Evolutionary conservation across 257 asterid genomes (phyloP), one percentile per base, ranked within the genome.

Genomic region (Solanum chaucha): DNA sequence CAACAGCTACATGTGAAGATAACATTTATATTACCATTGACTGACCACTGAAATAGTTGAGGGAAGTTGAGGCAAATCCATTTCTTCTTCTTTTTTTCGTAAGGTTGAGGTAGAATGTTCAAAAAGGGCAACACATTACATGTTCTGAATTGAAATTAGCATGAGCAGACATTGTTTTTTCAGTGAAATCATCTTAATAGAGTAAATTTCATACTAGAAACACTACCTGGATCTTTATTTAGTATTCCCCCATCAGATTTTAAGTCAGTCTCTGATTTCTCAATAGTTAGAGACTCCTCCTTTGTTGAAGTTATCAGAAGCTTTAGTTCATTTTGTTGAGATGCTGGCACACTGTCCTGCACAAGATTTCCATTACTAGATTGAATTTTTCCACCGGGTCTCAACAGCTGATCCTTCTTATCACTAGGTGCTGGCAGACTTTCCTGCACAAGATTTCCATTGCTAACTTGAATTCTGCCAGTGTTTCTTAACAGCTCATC

Each of bases 321-420:
- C 89, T 88, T 91, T 44, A 88, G 55, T 75, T 93, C 96, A 90
- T 86, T 95, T 70, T 90, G 89, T 86, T 83, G 88, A 65, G 92
- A 34, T 84, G 87, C 84, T 75, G 91, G 85, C 68, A 84, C 35
- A 55, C 72, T 58, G 82, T 85, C 87, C 84, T 87, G 89, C 34
- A 86, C 73, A 87, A 84, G 58, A 34, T 87, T 90, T 64, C 86
- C 94, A 67, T 85, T 80, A 71, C 87, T 73, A 82, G 51, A 89
- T 77, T 89, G 90, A 89, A 89, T 85, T 74, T 32, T 84, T 68
- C 82, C 87, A 59, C 88, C 86, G 87, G 88, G 87, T 87, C 88
- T 72, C 26, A 51, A 81, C 5, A 89, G 68, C 55, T 75, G 82
- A 85, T 86, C 68, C 75, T 58, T 87, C 67, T 85, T 93, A 78